Evolutionary conservation across 2,329 filamentous ascomycete genomes (phyloP).

Genomic region (Cytospora paraplurivora): DNA sequence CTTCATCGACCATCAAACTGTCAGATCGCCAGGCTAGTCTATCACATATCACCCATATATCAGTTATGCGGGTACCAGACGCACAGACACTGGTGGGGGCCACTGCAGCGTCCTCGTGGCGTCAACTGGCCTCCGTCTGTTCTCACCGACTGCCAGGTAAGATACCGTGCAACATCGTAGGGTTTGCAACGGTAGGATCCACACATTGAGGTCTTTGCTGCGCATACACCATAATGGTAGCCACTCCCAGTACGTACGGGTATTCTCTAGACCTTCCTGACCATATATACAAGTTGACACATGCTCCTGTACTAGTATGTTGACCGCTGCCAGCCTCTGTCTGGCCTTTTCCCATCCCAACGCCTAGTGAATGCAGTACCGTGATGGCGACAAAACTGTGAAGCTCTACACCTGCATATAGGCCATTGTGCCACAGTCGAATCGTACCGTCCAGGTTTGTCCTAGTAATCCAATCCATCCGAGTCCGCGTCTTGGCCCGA

Average conservation of each 20-base stretch:
- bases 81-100: neutral
- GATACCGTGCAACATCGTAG: neutral
- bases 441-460: neutral
- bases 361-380: slow-evolving; percentile 14
- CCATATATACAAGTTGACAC: neutral
- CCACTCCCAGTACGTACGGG: neutral
- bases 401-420: neutral
- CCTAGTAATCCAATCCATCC: slow-evolving; percentile 1
- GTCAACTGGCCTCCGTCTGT: neutral
- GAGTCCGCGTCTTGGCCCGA: slow-evolving; percentile 4
- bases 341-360: neutral
- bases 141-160: neutral
- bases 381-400: neutral
- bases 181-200: neutral
- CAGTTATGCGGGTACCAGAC: neutral
- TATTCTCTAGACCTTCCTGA: neutral
- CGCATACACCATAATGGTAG: neutral
- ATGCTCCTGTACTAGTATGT: neutral
- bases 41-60: neutral
- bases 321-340: neutral
- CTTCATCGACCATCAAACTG: neutral
- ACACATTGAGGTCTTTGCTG: neutral
- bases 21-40: neutral
- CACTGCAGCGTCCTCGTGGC: neutral
- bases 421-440: neutral